Evolutionary conservation across 2,329 filamentous ascomycete genomes (phyloP).

Genomic region (Rhinocladiella similis): DNA sequence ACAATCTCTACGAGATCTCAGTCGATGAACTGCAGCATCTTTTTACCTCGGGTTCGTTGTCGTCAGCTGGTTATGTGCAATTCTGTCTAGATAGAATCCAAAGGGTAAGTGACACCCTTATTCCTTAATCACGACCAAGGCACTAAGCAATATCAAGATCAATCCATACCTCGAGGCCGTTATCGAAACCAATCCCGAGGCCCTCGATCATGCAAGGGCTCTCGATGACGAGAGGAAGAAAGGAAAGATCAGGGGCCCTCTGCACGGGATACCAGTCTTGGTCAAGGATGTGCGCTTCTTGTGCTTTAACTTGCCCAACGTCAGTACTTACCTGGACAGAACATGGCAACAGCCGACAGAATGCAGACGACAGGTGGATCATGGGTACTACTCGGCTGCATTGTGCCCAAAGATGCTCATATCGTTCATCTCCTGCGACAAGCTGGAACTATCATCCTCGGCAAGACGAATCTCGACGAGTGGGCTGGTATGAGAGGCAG

Average conservation of each 20-base stretch:
- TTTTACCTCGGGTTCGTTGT: slow-evolving; percentile 19
- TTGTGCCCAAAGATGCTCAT: slow-evolving; percentile 29
- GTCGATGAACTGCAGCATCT: slow-evolving; percentile 28
- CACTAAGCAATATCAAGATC: slow-evolving; percentile 2
- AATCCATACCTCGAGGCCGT: slow-evolving; percentile 31
- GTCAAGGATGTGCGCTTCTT: slow-evolving; percentile 33
- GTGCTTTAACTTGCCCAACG: background rate
- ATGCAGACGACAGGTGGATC: slow-evolving; percentile 34
- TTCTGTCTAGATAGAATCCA: slow-evolving; percentile 29
- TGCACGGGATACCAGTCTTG: slow-evolving; percentile 39
- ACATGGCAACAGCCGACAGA: slow-evolving; percentile 32
- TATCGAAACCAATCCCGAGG: slow-evolving; percentile 33
- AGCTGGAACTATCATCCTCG: slow-evolving; percentile 36
- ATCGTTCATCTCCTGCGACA: slow-evolving; percentile 31
- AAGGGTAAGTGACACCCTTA: slow-evolving; percentile 9
- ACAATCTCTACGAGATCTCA: slow-evolving; percentile 27
- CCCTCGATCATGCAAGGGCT: slow-evolving; percentile 23
- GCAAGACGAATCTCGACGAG: slow-evolving; percentile 36
- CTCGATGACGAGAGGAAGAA: slow-evolving; percentile 32
- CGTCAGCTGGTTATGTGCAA: slow-evolving; percentile 22
- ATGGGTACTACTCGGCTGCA: slow-evolving; percentile 28
- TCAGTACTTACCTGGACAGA: slow-evolving; percentile 16
- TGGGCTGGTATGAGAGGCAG: slow-evolving; percentile 28
- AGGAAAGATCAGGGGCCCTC: slow-evolving; percentile 31
- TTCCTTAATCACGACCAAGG: background rate